These are phyloP conservation scores for Cruciata laevipes DNA, from an alignment of 257 asterid genomes.

Conservation along the genomic window DNA sequence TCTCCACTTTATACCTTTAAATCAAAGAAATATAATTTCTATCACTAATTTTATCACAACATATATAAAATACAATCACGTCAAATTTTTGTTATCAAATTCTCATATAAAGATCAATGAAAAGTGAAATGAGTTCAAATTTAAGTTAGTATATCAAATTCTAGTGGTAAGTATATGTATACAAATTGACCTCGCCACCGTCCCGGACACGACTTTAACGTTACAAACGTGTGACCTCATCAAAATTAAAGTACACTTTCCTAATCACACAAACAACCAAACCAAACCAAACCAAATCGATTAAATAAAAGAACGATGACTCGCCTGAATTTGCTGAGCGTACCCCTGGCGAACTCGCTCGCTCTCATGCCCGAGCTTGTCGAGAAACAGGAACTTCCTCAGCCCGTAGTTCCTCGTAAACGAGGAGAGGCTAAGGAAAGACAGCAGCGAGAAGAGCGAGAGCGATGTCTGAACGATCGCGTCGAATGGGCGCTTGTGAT, in stretches of 20 bases:
- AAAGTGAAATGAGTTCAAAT: too few species aligned
- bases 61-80: too few species aligned
- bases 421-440: constrained; percentile 59
- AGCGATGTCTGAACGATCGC: constrained; percentile 60
- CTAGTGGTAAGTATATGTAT: too few species aligned
- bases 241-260: neutral
- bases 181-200: neutral
- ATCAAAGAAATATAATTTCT: too few species aligned
- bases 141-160: too few species aligned
- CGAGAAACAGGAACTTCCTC: constrained; percentile 66
- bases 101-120: too few species aligned
- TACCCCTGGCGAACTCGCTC: constrained; percentile 67
- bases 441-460: constrained; percentile 52
- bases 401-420: constrained; percentile 67
- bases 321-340: constrained; percentile 56
- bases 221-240: neutral
- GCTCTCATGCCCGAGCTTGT: constrained; percentile 57
- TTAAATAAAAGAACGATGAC: constrained; percentile 9
- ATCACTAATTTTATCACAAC: too few species aligned
- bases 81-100: too few species aligned
- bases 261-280: neutral
- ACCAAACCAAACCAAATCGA: neutral
- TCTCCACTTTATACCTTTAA: too few species aligned
- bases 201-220: neutral
- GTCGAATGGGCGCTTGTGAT: constrained; percentile 60